Conservation (phyloP, 2,329 filamentous ascomycete species). For the Elsinoe perseae region DNA sequence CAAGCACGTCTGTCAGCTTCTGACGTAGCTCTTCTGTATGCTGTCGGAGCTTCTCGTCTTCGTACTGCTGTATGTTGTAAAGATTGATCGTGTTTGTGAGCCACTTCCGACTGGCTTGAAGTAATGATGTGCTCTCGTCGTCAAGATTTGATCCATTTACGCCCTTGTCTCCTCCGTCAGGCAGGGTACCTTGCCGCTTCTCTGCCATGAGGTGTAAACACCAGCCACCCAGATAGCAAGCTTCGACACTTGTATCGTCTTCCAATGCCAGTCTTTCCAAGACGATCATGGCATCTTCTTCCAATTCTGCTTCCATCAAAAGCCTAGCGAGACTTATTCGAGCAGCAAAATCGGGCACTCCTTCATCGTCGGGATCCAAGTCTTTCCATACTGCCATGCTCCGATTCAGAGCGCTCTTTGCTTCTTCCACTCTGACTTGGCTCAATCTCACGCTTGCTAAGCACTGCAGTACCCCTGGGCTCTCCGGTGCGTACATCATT, state of each 20-base stretch:
- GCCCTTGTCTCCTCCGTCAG: neutral
- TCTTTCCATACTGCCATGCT: slow-evolving; percentile 81
- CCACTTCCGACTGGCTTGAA: slow-evolving; percentile 67
- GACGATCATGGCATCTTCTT: slow-evolving; percentile 75
- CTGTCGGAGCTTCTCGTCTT: slow-evolving; percentile 68
- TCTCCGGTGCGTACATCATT: slow-evolving; percentile 70
- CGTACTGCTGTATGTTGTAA: slow-evolving; percentile 73
- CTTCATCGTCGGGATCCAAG: slow-evolving; percentile 61
- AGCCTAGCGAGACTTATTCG: slow-evolving; percentile 76
- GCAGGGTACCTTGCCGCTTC: slow-evolving; percentile 43
- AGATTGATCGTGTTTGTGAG: slow-evolving; percentile 71
- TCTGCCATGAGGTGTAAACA: slow-evolving; percentile 73
- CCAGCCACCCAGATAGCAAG: slow-evolving; percentile 96
- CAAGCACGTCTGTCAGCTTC: slow-evolving; percentile 37
- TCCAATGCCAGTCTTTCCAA: slow-evolving; percentile 76
- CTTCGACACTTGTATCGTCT: slow-evolving; percentile 89
- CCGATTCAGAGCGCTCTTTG: slow-evolving; percentile 64
- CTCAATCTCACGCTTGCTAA: slow-evolving; percentile 90
- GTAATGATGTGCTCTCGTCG: slow-evolving; percentile 21
- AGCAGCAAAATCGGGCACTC: slow-evolving; percentile 76
- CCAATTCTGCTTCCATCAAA: slow-evolving; percentile 83
- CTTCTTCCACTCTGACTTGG: slow-evolving; percentile 71
- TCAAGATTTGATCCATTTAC: slow-evolving; percentile 11
- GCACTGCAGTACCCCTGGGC: slow-evolving; percentile 88
- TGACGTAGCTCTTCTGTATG: slow-evolving; percentile 66